Percentiles rank a stretch among this genome's conserved stretches.
Evolutionary conservation across 331 rosid species (phyloP).

Genomic region (Arachis monticola): DNA sequence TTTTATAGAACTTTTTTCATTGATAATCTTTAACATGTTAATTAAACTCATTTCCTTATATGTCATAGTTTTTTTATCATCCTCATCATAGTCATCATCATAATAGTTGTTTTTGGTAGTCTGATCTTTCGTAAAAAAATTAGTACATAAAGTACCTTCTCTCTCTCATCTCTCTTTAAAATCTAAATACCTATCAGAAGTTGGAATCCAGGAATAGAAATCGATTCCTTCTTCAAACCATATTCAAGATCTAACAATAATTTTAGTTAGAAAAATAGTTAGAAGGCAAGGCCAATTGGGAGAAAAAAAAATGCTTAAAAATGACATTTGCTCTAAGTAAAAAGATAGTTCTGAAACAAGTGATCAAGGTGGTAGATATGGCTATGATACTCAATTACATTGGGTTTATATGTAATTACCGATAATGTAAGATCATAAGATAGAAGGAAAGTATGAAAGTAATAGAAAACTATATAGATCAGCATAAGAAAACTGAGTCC

Average conservation of each 20-base stretch:
- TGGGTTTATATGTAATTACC: conserved; percentile 9
- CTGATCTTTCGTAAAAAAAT: background rate
- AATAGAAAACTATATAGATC: conserved; percentile 12
- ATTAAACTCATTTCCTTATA: background rate
- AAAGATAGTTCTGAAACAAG: conserved; percentile 3
- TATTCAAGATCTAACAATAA: conserved; percentile 19
- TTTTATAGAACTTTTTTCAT: too few species aligned
- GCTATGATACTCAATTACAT: conserved; percentile 16
- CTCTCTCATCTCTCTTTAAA: conserved; percentile 14
- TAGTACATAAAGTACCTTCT: conserved; percentile 5
- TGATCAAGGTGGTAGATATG: conserved; percentile 1
- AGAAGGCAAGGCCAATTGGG: conserved; percentile 14
- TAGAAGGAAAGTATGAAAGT: conserved; percentile 25
- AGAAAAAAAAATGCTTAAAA: conserved; percentile 13
- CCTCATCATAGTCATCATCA: background rate
- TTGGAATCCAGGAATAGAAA: background rate
- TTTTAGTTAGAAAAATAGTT: conserved; percentile 13
- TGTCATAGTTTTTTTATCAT: background rate
- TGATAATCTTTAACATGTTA: too few species aligned
- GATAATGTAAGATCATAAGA: conserved; percentile 18
- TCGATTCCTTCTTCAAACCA: conserved; percentile 5
- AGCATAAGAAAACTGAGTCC: conserved; percentile 20
- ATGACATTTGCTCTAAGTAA: conserved; percentile 13
- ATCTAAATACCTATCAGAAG: conserved; percentile 24
- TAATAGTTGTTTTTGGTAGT: conserved; percentile 22